Conservation (phyloP, 2,329 filamentous ascomycete genomes). For the Ceratocystis smalleyi region DNA sequence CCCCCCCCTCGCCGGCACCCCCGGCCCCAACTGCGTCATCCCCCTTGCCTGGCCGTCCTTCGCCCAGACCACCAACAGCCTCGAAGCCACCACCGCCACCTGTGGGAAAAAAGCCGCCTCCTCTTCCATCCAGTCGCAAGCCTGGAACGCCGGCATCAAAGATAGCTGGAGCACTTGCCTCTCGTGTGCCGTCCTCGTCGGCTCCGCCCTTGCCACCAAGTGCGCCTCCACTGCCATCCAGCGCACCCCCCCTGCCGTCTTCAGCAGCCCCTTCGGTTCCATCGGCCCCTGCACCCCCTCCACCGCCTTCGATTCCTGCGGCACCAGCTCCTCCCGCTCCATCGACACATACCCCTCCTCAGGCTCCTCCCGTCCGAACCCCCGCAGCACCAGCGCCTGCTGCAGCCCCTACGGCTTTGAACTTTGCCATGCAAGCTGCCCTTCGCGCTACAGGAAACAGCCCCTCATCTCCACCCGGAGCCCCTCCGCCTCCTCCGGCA, state of each 20-base stretch:
- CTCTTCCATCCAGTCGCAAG: conserved; percentile 33
- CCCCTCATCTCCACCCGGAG: conserved; percentile 25
- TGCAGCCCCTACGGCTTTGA: conserved; percentile 5
- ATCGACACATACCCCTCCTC: conserved; percentile 22
- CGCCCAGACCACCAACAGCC: conserved; percentile 35
- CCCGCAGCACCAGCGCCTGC: not conserved
- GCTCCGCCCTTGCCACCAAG: conserved; percentile 28
- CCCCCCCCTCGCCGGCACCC: conserved; percentile 33
- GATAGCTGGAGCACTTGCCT: conserved; percentile 25
- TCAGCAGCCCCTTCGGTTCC: conserved; percentile 30
- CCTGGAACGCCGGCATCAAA: conserved; percentile 36
- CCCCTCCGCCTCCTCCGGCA: conserved; percentile 27
- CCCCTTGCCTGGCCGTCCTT: conserved; percentile 26
- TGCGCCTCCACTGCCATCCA: conserved; percentile 29
- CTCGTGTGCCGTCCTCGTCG: conserved; percentile 25
- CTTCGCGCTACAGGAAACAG: conserved; percentile 16
- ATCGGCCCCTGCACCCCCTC: conserved; percentile 22
- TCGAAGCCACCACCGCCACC: conserved; percentile 60
- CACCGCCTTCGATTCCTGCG: conserved; percentile 25
- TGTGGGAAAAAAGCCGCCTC: conserved; percentile 59
- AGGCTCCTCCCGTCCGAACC: conserved; percentile 1
- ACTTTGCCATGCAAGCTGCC: conserved; percentile 16
- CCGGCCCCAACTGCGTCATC: conserved; percentile 55
- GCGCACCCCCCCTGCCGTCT: conserved; percentile 23
- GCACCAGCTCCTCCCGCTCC: conserved; percentile 16